phyloP scores from a whole-genome alignment of 805 yeast genomes.

The Wickerhamiella azyma region DNA sequence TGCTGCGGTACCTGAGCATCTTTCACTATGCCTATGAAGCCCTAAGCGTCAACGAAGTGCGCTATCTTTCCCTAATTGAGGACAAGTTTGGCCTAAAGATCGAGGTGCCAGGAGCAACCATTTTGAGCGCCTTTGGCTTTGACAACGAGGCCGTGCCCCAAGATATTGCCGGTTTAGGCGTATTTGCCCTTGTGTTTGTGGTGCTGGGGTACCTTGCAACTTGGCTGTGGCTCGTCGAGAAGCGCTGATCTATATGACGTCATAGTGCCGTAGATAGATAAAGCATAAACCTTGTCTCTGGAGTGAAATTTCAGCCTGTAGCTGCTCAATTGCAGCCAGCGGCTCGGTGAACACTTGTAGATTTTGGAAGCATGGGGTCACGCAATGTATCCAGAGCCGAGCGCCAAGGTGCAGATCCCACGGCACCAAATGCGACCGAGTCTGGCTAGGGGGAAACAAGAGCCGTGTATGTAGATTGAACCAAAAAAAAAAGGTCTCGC shows the following conservation, averaged over 20 bases:
- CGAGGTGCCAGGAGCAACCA: conserved; percentile 96
- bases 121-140: conserved; percentile 89
- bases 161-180: conserved; percentile 49
- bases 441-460: too few relatives aligned
- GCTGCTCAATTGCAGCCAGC: too few relatives aligned
- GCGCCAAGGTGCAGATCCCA: too few relatives aligned
- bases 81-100: conserved; percentile 85
- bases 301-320: too few relatives aligned
- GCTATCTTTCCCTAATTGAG: conserved; percentile 68
- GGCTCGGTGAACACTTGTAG: too few relatives aligned
- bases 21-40: conserved; percentile 97
- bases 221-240: conserved; percentile 61
- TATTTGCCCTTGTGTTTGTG: conserved; percentile 46
- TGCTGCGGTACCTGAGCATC: conserved; percentile 67
- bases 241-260: conserved; percentile 35
- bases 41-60: conserved; percentile 81
- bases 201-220: conserved; percentile 62
- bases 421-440: too few relatives aligned
- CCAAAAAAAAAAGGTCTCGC: too few relatives aligned
- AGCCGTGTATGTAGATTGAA: too few relatives aligned
- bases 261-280: background rate
- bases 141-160: conserved; percentile 59
- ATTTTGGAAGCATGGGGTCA: too few relatives aligned
- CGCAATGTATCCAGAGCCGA: too few relatives aligned
- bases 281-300: too few relatives aligned